phyloP scores from a whole-genome alignment of 495 filamentous ascomycete species.

The Pseudotulostoma volvatum region DNA sequence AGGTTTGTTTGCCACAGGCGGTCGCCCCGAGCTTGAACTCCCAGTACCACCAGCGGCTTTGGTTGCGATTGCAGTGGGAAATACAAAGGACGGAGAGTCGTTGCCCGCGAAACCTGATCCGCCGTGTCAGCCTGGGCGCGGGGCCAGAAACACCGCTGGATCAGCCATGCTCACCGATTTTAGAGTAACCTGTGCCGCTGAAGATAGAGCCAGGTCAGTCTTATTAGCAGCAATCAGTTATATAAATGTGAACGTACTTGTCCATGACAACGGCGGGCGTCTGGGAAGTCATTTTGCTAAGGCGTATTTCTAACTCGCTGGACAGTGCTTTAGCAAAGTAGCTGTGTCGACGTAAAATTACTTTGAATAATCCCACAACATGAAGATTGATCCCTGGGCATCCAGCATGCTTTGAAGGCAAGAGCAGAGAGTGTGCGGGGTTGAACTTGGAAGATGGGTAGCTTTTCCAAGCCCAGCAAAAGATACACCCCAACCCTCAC shows the following conservation, averaged over 20 bases:
- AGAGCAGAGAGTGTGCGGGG: too few species aligned
- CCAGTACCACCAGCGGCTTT: constrained; percentile 59
- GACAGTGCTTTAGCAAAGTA: too few species aligned
- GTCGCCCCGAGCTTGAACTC: constrained; percentile 69
- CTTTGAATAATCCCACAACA: too few species aligned
- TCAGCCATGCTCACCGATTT: constrained; percentile 54
- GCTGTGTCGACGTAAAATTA: too few species aligned
- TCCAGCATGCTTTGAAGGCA: too few species aligned
- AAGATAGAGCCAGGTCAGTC: constrained; percentile 13
- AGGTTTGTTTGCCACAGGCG: constrained; percentile 82
- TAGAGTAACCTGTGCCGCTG: constrained; percentile 97
- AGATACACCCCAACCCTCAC: too few species aligned
- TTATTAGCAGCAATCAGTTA: constrained; percentile 5
- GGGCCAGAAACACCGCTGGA: constrained; percentile 8
- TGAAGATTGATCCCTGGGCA: too few species aligned
- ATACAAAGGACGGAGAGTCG: constrained; percentile 97
- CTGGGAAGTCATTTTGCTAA: constrained; percentile 84
- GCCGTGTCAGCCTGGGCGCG: constrained; percentile 16
- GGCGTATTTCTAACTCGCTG: too few species aligned
- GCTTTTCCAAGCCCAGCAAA: too few species aligned
- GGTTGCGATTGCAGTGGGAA: constrained; percentile 95
- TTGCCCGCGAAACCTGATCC: constrained; percentile 88
- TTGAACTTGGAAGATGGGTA: too few species aligned
- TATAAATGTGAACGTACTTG: constrained; percentile 57
- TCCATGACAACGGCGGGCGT: constrained; percentile 99